Evolutionary conservation across 2,329 filamentous ascomycete genomes (phyloP), one percentile per base, ranked within the genome.

Genomic region (Penicillium sp.): DNA sequence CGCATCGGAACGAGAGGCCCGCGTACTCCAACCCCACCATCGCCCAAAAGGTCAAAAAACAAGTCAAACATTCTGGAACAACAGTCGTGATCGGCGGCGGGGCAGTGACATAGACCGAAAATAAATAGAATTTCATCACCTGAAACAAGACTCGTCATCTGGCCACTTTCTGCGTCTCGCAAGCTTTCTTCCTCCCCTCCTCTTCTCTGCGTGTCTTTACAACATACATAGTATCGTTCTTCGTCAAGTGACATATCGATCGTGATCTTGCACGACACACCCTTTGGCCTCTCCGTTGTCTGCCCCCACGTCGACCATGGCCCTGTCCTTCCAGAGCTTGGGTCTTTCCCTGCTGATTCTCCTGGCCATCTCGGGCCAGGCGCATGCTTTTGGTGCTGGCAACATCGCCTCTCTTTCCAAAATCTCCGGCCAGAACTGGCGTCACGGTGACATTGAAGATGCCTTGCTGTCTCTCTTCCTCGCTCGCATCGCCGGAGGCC

Each of bases 371-470:
- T 81, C 84, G 46, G 76, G 76, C 51, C 86, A 86, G 13, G 80
- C 81, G 33, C 76, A 85, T 57, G 88, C 87, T 46, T 95, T 95
- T 65, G 89, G 89, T 57, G 89, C 89, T 60, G 90, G 90, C 53
- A 94, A 94, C 70, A 93, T 95, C 66, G 88, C 86, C 37, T 83
- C 85, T 49, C 79, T 88, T 51, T 86, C 88, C 63, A 85, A 84
- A 66, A 78, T 94, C 45, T 88, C 93, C 68, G 89, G 88, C 56
- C 79, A 88, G 66, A 94, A 94, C 68, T 95, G 85, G 85, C 85
- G 86, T 57, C 86, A 91, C 78, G 87, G 87, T 63, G 90, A 96
- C 69, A 94, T 96, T 62, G 90, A 95, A 75, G 90, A 96, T 74
- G 85, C 86, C 32, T 82, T 95, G 47, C 81, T 95, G 50, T 83